These are phyloP conservation scores for Flaveria robusta DNA, from an alignment of 129 eudicot species.

Conservation along the genomic window DNA sequence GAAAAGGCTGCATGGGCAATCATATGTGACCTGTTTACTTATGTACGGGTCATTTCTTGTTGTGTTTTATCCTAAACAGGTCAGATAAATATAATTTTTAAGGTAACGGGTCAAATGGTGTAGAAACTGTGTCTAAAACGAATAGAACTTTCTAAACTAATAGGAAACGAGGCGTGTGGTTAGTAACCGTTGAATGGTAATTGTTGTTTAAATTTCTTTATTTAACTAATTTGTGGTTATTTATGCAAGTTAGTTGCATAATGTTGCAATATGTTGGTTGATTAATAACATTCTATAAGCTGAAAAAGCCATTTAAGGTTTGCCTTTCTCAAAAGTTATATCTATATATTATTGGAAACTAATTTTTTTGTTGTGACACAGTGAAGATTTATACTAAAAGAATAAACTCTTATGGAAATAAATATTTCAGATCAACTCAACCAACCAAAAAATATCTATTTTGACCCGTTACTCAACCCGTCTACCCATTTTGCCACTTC, in stretches of 20 bases:
- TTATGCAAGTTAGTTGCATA: no score
- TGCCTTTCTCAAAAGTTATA: no score
- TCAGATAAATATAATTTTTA: not conserved
- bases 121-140: not conserved
- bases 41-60: not conserved
- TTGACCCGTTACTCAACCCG: not conserved
- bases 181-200: not conserved
- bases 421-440: not conserved
- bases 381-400: not conserved
- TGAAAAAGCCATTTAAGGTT: no score
- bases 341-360: no score
- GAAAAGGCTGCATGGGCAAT: not conserved
- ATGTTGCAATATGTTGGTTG: no score
- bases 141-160: not conserved
- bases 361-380: not conserved
- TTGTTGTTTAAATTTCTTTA: not conserved
- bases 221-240: not conserved
- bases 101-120: not conserved
- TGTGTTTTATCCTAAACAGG: not conserved
- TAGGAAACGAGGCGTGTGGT: not conserved
- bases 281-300: no score
- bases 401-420: not conserved
- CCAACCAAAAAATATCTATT: not conserved
- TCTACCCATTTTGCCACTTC: not conserved
- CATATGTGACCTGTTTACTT: not conserved